Evolutionary conservation across 2,329 filamentous ascomycete genomes (phyloP).

Genomic region (Biscogniauxia marginata): DNA sequence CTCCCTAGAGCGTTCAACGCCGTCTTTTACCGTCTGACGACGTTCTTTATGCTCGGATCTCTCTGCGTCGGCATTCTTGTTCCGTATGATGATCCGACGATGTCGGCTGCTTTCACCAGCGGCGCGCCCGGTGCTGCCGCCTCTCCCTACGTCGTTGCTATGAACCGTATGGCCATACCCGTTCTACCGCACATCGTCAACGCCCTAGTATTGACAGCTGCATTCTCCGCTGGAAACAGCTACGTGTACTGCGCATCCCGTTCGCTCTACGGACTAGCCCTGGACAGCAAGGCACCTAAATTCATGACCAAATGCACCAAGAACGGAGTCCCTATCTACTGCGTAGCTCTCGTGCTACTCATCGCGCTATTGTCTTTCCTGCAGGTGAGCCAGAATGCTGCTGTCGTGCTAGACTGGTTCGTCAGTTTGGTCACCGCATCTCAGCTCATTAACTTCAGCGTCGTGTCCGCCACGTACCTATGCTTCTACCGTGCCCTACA

Average conservation of each 20-base stretch:
- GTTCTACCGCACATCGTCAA: slow-evolving; percentile 71
- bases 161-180: slow-evolving; percentile 62
- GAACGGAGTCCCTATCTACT: slow-evolving; percentile 71
- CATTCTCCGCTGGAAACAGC: slow-evolving; percentile 66
- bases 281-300: slow-evolving; percentile 64
- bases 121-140: slow-evolving; percentile 65
- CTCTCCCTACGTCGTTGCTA: slow-evolving; percentile 66
- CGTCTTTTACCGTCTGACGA: slow-evolving; percentile 74
- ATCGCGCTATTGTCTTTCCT: slow-evolving; percentile 73
- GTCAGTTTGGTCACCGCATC: slow-evolving; percentile 69
- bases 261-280: slow-evolving; percentile 65
- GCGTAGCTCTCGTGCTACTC: slow-evolving; percentile 62
- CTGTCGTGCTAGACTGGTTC: slow-evolving; percentile 72
- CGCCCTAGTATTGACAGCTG: slow-evolving; percentile 66
- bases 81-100: slow-evolving; percentile 63
- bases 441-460: slow-evolving; percentile 70
- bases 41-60: slow-evolving; percentile 74
- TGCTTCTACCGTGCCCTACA: slow-evolving; percentile 68
- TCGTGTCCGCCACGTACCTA: slow-evolving; percentile 69
- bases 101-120: slow-evolving; percentile 59
- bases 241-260: slow-evolving; percentile 68
- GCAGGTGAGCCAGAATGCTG: slow-evolving; percentile 63
- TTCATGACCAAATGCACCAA: slow-evolving; percentile 61
- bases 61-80: slow-evolving; percentile 71
- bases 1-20: slow-evolving; percentile 75